These are phyloP conservation scores for Solanum pimpinellifolium DNA, from an alignment of 257 asterid genomes.

Conservation along the genomic window DNA sequence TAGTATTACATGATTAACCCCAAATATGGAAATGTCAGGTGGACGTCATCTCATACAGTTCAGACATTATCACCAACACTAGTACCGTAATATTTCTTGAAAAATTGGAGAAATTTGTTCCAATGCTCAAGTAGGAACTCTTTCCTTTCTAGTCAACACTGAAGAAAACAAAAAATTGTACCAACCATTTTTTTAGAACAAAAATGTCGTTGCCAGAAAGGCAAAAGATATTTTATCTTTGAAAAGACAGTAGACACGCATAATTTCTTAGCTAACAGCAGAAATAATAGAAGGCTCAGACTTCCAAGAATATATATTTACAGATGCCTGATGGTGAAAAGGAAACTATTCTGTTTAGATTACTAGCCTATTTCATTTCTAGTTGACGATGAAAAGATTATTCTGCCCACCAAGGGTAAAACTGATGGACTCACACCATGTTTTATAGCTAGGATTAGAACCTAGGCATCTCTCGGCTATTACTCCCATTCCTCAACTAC, in stretches of 20 bases:
- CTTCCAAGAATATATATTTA: not conserved
- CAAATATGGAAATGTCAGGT: not conserved
- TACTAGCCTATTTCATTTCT: not conserved
- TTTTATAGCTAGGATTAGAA: not conserved
- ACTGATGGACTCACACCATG: not conserved
- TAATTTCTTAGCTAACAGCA: not conserved
- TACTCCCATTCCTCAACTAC: not conserved
- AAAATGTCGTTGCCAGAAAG: not conserved
- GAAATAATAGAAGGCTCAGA: not conserved
- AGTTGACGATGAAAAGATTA: not conserved
- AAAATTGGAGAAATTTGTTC: not conserved
- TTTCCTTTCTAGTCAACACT: not conserved
- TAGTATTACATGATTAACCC: not conserved
- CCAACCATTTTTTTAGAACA: not conserved
- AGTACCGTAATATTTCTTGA: not conserved
- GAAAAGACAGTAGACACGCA: not conserved
- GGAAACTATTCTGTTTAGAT: not conserved
- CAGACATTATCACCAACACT: not conserved
- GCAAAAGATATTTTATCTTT: not conserved
- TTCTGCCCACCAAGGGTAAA: not conserved
- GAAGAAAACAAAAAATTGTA: not conserved
- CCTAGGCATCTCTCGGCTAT: not conserved
- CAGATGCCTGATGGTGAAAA: not conserved
- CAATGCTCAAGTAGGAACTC: not conserved
- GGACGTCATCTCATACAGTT: not conserved